phyloP scores from a whole-genome alignment of 1,139 yeast species.

The Pneumocystis jirovecii region DNA sequence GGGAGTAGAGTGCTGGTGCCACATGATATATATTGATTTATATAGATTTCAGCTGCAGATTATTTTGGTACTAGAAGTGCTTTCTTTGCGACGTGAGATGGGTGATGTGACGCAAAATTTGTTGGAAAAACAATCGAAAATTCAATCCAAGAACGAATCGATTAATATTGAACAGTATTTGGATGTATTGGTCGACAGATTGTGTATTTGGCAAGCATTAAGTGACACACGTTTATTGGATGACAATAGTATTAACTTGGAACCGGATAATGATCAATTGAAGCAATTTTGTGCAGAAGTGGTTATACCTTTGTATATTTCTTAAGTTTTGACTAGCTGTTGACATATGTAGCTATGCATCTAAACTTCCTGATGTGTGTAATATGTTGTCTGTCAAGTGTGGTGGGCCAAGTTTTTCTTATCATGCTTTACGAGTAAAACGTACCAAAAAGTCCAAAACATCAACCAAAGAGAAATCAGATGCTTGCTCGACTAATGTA shows the following conservation, averaged over 20 bases:
- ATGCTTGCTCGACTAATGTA: not conserved
- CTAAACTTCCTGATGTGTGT: not conserved
- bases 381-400: not conserved
- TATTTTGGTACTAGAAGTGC: not conserved
- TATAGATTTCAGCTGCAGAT: not conserved
- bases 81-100: not conserved
- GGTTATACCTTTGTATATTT: not conserved
- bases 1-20: not conserved
- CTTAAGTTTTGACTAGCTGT: not conserved
- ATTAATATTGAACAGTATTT: not conserved
- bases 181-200: not conserved
- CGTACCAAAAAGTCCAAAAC: not conserved
- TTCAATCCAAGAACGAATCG: not conserved
- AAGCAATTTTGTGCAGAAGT: not conserved
- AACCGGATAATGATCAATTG: not conserved
- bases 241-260: not conserved
- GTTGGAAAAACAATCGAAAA: not conserved
- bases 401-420: not conserved
- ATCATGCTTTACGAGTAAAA: not conserved
- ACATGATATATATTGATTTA: not conserved
- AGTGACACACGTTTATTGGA: not conserved
- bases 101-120: not conserved
- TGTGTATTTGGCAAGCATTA: not conserved
- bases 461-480: not conserved
- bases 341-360: not conserved